These are phyloP conservation scores for Blastomyces silverae DNA, from an alignment of 2,329 filamentous ascomycete species.

Conservation along the genomic window DNA sequence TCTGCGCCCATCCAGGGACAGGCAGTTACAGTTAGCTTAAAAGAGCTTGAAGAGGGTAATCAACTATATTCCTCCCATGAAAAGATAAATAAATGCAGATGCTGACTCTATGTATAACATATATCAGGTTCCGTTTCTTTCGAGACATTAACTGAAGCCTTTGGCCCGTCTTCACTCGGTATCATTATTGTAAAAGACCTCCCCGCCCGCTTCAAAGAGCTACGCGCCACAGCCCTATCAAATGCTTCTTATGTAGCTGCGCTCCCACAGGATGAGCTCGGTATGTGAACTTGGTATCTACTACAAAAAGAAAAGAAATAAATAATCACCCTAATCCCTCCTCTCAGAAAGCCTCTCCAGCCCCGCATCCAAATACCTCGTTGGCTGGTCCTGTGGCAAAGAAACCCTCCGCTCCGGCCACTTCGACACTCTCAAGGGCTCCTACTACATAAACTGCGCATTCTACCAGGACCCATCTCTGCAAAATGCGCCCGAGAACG, in stretches of 20 bases:
- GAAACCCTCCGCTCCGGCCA: conserved; percentile 56
- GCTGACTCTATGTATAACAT: conserved; percentile 8
- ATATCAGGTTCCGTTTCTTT: conserved; percentile 37
- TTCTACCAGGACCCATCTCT: conserved; percentile 43
- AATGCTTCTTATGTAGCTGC: conserved; percentile 87
- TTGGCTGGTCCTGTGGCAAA: conserved; percentile 60
- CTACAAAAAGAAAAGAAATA: too few species aligned
- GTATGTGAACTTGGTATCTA: conserved; percentile 41
- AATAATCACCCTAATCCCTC: not conserved
- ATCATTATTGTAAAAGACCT: conserved; percentile 91
- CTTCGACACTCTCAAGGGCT: conserved; percentile 58
- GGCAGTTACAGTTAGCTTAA: conserved; percentile 44
- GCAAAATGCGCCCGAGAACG: conserved; percentile 33
- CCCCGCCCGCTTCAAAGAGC: conserved; percentile 60
- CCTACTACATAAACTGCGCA: conserved; percentile 58
- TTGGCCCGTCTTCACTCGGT: conserved; percentile 82
- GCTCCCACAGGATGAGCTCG: conserved; percentile 62
- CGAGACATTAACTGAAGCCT: conserved; percentile 55
- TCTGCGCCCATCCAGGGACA: conserved; percentile 25
- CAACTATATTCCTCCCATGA: too few species aligned
- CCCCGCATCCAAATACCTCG: conserved; percentile 51
- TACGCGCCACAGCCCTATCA: conserved; percentile 69
- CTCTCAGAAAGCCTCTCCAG: conserved; percentile 37
- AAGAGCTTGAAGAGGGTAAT: conserved; percentile 46
- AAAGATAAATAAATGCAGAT: too few species aligned